A percentile compares a stretch with the other conserved stretches of the same genome.
Evolutionary conservation across 345 rosid genomes (phyloP).

Genomic region (Corchorus capsularis): DNA sequence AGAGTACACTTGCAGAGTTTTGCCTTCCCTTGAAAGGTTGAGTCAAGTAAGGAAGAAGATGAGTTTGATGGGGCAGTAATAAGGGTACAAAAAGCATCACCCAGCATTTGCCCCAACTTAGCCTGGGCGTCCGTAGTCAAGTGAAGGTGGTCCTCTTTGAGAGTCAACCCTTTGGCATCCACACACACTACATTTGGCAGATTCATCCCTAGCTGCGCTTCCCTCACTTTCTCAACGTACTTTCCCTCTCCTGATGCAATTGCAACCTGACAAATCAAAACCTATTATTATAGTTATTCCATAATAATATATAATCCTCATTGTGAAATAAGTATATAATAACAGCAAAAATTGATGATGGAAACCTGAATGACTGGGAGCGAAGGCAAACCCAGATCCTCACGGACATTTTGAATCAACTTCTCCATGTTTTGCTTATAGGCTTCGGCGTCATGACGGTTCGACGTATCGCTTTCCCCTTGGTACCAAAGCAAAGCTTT

Average conservation of each 20-base stretch:
- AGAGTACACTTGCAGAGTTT: not conserved
- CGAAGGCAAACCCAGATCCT: constrained; percentile 64
- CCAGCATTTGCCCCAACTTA: constrained; percentile 70
- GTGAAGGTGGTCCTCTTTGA: constrained; percentile 74
- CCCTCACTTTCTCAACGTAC: constrained; percentile 68
- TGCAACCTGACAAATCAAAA: constrained; percentile 60
- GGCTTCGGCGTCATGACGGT: constrained; percentile 55
- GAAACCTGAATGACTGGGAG: constrained; percentile 80
- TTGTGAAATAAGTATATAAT: too few species aligned
- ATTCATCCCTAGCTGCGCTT: constrained; percentile 63
- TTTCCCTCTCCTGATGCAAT: constrained; percentile 64
- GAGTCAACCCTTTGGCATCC: constrained; percentile 73
- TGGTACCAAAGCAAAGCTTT: constrained; percentile 86
- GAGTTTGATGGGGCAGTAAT: constrained; percentile 15
- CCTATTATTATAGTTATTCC: not conserved
- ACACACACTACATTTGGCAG: constrained; percentile 64
- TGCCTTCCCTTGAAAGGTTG: not conserved
- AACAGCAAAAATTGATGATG: too few species aligned
- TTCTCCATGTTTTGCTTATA: constrained; percentile 62
- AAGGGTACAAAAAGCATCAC: constrained; percentile 56
- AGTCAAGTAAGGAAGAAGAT: not conserved
- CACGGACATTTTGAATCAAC: constrained; percentile 54
- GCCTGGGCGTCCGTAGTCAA: constrained; percentile 73
- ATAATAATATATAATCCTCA: too few species aligned
- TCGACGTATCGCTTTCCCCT: constrained; percentile 82